phyloP scores from a whole-genome alignment of 352 stramenopile species.

The Phytophthora uliginosa region DNA sequence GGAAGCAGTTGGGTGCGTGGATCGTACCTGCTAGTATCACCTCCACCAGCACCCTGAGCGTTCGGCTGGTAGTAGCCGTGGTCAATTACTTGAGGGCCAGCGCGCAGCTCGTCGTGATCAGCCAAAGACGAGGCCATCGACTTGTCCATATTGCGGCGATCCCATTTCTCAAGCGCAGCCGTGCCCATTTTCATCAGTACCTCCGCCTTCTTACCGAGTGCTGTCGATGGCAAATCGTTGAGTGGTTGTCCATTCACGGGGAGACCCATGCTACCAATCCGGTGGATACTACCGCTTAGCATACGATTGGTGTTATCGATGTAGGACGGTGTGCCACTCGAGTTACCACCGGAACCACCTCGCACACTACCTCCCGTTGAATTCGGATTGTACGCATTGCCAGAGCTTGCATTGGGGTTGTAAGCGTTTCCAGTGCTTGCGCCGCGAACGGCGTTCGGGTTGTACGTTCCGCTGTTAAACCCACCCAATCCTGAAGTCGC shows the following conservation, averaged over 20 bases:
- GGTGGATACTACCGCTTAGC: conserved; percentile 46
- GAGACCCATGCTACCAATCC: conserved; percentile 54
- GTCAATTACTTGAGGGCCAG: conserved; percentile 71
- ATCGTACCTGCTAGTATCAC: conserved; percentile 79
- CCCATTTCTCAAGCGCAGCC: conserved; percentile 85
- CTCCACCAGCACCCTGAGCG: conserved; percentile 63
- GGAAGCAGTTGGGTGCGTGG: background rate
- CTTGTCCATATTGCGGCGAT: conserved; percentile 92
- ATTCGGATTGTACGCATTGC: conserved; percentile 36
- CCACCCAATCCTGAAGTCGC: conserved; percentile 42
- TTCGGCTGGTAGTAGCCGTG: conserved; percentile 84
- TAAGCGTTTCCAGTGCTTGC: conserved; percentile 41
- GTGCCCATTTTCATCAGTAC: conserved; percentile 87
- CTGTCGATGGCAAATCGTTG: conserved; percentile 53
- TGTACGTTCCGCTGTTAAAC: conserved; percentile 61
- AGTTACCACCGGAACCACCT: conserved; percentile 30
- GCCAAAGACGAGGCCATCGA: conserved; percentile 91
- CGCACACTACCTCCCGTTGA: conserved; percentile 28
- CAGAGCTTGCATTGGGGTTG: conserved; percentile 40
- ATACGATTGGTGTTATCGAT: conserved; percentile 74
- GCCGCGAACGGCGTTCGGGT: conserved; percentile 47
- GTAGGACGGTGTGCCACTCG: conserved; percentile 43
- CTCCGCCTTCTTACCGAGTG: conserved; percentile 81
- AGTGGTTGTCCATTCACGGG: conserved; percentile 62
- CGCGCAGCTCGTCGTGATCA: conserved; percentile 87